A percentile compares a stretch with the other conserved stretches of the same genome.
These are phyloP conservation scores for Wickerhamiella parazyma DNA, from an alignment of 805 yeast species.

Conservation along the genomic window DNA sequence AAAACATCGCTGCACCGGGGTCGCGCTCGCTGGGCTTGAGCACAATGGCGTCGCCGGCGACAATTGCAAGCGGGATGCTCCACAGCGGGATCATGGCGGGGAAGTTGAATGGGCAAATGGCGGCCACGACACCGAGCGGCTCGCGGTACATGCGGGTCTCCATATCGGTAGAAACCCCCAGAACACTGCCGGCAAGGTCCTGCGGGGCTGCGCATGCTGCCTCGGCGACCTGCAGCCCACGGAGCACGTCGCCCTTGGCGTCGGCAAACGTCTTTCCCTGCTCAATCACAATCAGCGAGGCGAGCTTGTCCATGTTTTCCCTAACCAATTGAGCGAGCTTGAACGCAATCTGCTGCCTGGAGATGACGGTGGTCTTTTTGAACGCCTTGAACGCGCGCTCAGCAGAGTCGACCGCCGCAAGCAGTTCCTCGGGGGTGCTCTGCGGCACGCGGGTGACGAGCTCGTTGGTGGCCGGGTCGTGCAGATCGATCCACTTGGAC, in stretches of 20 bases:
- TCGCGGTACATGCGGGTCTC: constrained; percentile 60
- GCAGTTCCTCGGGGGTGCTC: constrained; percentile 50
- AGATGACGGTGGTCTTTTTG: constrained; percentile 37
- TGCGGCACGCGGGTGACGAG: constrained; percentile 61
- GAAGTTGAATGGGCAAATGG: constrained; percentile 70
- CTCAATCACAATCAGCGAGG: constrained; percentile 49
- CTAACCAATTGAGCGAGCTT: constrained; percentile 51
- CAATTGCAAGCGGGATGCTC: constrained; percentile 49
- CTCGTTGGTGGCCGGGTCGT: constrained; percentile 62
- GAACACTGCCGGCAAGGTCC: constrained; percentile 46
- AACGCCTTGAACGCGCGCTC: constrained; percentile 46
- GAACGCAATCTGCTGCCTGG: constrained; percentile 52
- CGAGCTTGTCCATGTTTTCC: constrained; percentile 53
- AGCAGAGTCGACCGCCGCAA: constrained; percentile 52
- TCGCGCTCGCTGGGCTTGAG: constrained; percentile 62
- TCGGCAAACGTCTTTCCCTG: constrained; percentile 69
- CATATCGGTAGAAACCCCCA: constrained; percentile 62
- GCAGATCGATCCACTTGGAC: constrained; percentile 49
- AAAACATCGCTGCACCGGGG: constrained; percentile 67
- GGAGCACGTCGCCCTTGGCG: constrained; percentile 59
- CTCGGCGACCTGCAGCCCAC: constrained; percentile 71
- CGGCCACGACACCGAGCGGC: constrained; percentile 63
- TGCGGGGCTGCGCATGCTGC: constrained; percentile 50
- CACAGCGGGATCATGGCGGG: constrained; percentile 74
- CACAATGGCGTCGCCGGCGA: constrained; percentile 61